Conservation (phyloP, 179 eudicot genomes). For the Patellifolia procumbens region DNA sequence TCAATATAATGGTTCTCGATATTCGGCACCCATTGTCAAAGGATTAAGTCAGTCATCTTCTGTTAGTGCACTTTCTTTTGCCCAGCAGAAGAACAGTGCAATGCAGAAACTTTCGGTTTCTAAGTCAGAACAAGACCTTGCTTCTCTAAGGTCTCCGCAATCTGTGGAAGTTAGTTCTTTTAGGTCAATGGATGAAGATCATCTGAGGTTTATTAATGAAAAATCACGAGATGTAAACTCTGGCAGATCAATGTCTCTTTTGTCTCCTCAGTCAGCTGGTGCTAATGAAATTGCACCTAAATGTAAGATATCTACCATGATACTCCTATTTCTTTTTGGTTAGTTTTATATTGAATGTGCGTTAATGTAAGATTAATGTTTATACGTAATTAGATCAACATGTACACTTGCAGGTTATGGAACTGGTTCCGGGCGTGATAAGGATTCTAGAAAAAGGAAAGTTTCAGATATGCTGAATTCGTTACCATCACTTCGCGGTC, state of each 20-base stretch:
- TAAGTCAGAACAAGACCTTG: conserved; percentile 90
- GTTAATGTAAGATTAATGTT: conserved; percentile 13
- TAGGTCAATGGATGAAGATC: conserved; percentile 65
- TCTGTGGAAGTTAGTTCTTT: conserved; percentile 58
- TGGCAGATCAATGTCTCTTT: conserved; percentile 47
- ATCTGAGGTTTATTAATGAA: conserved; percentile 39
- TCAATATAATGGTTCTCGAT: conserved; percentile 43
- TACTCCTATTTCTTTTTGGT: conserved; percentile 13
- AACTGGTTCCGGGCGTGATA: conserved; percentile 36
- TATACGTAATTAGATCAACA: conserved; percentile 38
- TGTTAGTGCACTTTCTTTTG: conserved; percentile 50
- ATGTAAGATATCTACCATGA: conserved; percentile 51
- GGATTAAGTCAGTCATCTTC: conserved; percentile 62
- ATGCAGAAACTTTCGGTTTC: conserved; percentile 64
- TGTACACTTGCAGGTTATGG: conserved; percentile 44
- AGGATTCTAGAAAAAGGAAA: conserved; percentile 60
- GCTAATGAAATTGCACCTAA: conserved; percentile 37
- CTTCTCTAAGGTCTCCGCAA: conserved; percentile 69
- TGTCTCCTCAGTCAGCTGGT: conserved; percentile 41
- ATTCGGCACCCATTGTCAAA: conserved; percentile 47
- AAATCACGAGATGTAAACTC: conserved; percentile 34
- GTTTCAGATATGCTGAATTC: conserved; percentile 65
- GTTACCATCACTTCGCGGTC: conserved; percentile 65
- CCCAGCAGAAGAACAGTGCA: conserved; percentile 49
- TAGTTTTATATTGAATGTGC: background rate